phyloP scores from a whole-genome alignment of 306 rosid genomes.

The Quercus alba region DNA sequence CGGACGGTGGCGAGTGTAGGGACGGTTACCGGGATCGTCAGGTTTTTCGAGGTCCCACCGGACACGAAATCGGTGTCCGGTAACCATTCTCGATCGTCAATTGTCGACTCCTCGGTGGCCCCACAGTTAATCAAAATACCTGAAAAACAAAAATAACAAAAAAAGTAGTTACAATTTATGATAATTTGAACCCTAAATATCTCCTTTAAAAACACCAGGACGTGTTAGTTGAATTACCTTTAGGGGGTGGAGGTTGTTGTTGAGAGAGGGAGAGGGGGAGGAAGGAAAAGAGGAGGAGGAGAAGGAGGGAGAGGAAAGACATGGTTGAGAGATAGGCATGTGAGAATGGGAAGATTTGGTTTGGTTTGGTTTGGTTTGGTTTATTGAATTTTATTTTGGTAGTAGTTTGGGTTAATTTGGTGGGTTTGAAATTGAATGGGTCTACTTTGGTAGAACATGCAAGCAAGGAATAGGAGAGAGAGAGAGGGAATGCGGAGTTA shows the following conservation, averaged over 20 bases:
- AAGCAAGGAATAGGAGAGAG: constrained; percentile 34
- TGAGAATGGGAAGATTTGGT: background rate
- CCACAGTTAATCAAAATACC: constrained; percentile 64
- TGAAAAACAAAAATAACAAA: constrained; percentile 2
- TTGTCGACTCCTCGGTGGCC: constrained; percentile 19
- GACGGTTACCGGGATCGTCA: constrained; percentile 20
- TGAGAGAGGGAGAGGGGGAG: constrained; percentile 31
- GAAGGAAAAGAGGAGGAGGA: constrained; percentile 25
- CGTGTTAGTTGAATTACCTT: constrained; percentile 22
- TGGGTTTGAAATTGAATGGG: constrained; percentile 34
- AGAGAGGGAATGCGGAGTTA: constrained; percentile 29
- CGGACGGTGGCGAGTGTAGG: constrained; percentile 58
- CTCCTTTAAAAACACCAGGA: too few species aligned
- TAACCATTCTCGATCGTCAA: constrained; percentile 50
- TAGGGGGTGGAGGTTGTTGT: constrained; percentile 44
- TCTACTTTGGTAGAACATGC: constrained; percentile 17
- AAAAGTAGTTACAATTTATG: too few species aligned
- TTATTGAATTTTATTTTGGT: background rate
- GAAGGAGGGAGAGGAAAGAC: constrained; percentile 33
- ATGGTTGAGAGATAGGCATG: constrained; percentile 31
- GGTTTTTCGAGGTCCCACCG: constrained; percentile 43
- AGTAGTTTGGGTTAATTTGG: background rate
- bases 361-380: background rate
- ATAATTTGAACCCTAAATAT: too few species aligned
- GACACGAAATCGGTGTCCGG: constrained; percentile 49